These are phyloP conservation scores for Paraleonurus japonicus DNA, from an alignment of 257 asterid genomes.

Conservation along the genomic window DNA sequence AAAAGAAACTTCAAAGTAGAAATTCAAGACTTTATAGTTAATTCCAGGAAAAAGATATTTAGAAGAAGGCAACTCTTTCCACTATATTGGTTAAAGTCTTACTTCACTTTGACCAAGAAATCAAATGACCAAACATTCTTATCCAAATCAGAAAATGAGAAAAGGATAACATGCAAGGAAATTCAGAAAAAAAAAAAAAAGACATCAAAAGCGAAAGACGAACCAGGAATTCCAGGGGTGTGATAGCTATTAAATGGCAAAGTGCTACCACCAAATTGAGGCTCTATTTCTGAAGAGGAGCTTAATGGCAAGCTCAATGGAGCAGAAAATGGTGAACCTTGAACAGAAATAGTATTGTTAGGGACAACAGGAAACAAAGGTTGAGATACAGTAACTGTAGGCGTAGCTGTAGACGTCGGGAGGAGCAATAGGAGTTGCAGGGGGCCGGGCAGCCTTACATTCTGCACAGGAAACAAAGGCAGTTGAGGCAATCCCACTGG, in stretches of 20 bases:
- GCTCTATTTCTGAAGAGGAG: conserved; percentile 21
- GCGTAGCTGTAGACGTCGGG: conserved; percentile 49
- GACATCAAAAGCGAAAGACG: conserved; percentile 8
- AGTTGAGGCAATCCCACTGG: conserved; percentile 53
- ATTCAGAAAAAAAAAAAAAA: neutral
- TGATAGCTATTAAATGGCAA: conserved; percentile 11
- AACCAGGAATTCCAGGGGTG: conserved; percentile 49
- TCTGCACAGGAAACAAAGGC: conserved; percentile 72
- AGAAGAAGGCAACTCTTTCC: neutral
- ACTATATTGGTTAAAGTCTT: neutral
- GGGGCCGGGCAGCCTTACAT: conserved; percentile 46
- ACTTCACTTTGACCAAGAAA: neutral
- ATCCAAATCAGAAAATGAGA: neutral
- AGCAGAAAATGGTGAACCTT: conserved; percentile 54
- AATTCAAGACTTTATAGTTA: neutral
- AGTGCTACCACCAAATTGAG: conserved; percentile 15
- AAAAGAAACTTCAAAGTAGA: neutral
- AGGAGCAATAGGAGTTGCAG: conserved; percentile 46
- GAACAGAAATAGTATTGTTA: conserved; percentile 38
- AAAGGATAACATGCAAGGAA: neutral
- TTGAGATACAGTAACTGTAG: conserved; percentile 57
- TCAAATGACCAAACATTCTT: neutral
- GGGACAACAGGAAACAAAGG: conserved; percentile 74
- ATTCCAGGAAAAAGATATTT: neutral
- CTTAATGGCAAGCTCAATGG: conserved; percentile 40